These are phyloP conservation scores for Aspergillus glaucus DNA, from an alignment of 2,329 filamentous ascomycete species.

Conservation along the genomic window DNA sequence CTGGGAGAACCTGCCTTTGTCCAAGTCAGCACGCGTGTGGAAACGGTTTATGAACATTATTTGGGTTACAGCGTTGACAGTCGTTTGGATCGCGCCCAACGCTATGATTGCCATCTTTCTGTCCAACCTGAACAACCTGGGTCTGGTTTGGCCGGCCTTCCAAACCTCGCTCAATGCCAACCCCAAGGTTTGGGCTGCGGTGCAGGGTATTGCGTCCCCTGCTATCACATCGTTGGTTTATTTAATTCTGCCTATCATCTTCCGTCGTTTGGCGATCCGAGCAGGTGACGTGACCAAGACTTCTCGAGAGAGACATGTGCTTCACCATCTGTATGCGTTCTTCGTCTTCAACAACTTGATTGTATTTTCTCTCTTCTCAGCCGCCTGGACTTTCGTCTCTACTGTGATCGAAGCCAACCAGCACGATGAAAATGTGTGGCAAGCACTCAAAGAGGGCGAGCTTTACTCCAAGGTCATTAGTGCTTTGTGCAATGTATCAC, in stretches of 20 bases:
- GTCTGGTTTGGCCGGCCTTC: conserved; percentile 72
- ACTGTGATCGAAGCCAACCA: conserved; percentile 56
- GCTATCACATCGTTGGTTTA: conserved; percentile 84
- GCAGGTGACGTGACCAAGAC: conserved; percentile 90
- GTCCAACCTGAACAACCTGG: conserved; percentile 76
- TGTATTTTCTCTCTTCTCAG: conserved; percentile 86
- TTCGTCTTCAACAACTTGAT: conserved; percentile 97
- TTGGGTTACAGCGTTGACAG: conserved; percentile 73
- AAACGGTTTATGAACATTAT: conserved; percentile 72
- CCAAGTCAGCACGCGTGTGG: conserved; percentile 61
- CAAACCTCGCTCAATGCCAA: conserved; percentile 56
- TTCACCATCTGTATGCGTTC: conserved; percentile 85
- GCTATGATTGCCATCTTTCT: conserved; percentile 91
- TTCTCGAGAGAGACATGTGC: conserved; percentile 82
- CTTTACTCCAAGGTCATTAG: conserved; percentile 60
- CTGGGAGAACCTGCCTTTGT: conserved; percentile 84
- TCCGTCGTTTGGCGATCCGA: conserved; percentile 75
- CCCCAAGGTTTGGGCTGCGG: conserved; percentile 68
- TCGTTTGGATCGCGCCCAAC: conserved; percentile 88
- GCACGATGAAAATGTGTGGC: conserved; percentile 57
- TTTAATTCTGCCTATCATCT: conserved; percentile 80
- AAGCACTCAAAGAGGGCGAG: conserved; percentile 59
- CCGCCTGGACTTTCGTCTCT: conserved; percentile 67
- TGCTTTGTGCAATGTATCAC: conserved; percentile 73
- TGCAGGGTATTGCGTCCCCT: conserved; percentile 87